Base-by-base conservation (phyloP, 768 basidiomycete genomes). In the Mycena latifolia region DNA sequence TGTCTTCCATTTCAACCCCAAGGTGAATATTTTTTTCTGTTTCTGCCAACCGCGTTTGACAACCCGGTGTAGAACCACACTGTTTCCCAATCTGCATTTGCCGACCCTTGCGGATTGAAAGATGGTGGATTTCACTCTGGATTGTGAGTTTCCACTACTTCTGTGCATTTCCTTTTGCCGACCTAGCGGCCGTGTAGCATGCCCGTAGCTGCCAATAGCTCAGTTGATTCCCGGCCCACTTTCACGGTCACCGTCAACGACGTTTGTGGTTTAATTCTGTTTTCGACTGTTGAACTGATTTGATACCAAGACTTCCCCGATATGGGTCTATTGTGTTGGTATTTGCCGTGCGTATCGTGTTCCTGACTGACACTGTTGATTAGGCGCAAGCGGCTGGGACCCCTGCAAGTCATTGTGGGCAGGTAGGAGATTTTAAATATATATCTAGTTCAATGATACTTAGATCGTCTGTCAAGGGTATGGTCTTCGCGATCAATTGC, bases 401-500 rank as follows among this genome's bases (percentile, higher is more conserved):
- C 2, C 78, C 87, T 6, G 78, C 74, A 37, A 84, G 81, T 63
- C 89, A 91, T 74, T 90, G 89, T 69, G 87, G 88, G 8, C 33
- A 35, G 33, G 33, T 35, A 35, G 33, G 33, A 35, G 8, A 14
- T 14, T 35, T 14, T n/a, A n/a, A n/a, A n/a, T n/a, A n/a, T n/a
- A n/a, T n/a, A n/a, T n/a, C n/a, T n/a, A n/a, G n/a, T n/a, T n/a
- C n/a, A n/a, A n/a, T n/a, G n/a, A n/a, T n/a, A n/a, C n/a, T n/a
- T n/a, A n/a, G n/a, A n/a, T n/a, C n/a, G n/a, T n/a, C n/a, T n/a
- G n/a, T 2, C 28, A 25, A 77, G 65, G 89, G 88, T 70, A 90
- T 91, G 88, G 87, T 91, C 46, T 89, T 89, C 72, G 84, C 87
- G 22, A 82, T 89, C 73, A 90, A 91, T 77, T 88, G 87, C 75